A percentile compares a stretch with the other conserved stretches of the same genome.
These are phyloP conservation scores for Spirogloea muscicola DNA, from an alignment of 139 green algal genomes.

Conservation along the genomic window DNA sequence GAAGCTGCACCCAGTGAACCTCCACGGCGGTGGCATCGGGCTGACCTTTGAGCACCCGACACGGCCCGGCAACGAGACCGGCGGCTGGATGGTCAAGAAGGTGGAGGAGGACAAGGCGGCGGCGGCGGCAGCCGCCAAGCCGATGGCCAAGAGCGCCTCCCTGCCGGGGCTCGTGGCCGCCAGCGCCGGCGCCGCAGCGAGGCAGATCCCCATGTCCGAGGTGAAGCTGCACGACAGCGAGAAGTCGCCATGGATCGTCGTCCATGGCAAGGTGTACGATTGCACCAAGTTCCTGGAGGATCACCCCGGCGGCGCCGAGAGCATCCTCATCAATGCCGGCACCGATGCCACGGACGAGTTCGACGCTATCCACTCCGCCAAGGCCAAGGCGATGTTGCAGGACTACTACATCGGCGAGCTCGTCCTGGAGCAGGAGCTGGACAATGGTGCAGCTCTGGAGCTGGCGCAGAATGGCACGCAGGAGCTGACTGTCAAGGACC, in stretches of 20 bases:
- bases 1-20: conserved; percentile 39
- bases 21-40: conserved; percentile 27
- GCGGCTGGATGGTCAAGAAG: conserved; percentile 57
- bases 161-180: neutral
- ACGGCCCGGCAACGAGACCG: conserved; percentile 50
- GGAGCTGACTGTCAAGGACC: neutral
- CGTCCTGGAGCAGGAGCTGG: neutral
- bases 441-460: neutral
- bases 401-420: conserved; percentile 54
- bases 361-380: conserved; percentile 55
- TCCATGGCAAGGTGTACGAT: conserved; percentile 72
- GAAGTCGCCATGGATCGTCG: conserved; percentile 85
- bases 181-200: neutral
- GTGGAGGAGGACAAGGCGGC: conserved; percentile 21
- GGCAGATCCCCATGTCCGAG: conserved; percentile 66
- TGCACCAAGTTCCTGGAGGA: conserved; percentile 53
- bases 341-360: conserved; percentile 59
- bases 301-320: conserved; percentile 54
- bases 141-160: neutral
- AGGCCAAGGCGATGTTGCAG: conserved; percentile 48
- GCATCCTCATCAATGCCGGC: conserved; percentile 59
- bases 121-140: neutral
- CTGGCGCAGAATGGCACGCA: conserved; percentile 1
- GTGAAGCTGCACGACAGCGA: conserved; percentile 69
- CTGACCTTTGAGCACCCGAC: conserved; percentile 84